Evolutionary conservation across 2,329 filamentous ascomycete species (phyloP), one percentile per base, ranked within the genome.

Genomic region (Neobulgaria alba): DNA sequence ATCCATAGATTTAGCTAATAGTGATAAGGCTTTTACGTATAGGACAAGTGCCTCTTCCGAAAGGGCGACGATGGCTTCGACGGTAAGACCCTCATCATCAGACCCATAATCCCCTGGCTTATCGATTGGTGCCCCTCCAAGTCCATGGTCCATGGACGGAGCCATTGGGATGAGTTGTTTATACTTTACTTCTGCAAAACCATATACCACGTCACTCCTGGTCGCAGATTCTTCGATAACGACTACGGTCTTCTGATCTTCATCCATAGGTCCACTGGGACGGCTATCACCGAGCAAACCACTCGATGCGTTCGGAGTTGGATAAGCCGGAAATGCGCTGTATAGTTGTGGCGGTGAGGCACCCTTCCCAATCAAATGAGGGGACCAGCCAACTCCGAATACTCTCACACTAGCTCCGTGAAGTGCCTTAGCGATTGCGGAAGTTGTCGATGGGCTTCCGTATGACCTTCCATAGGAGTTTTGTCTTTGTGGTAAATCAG

Each of bases 101-200:
- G 66, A 63, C n/a, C 70, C 65, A 3, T 62, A 60, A 15, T 78
- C 74, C 9, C 64, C 61, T 48, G 70, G 57, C 55, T 72, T 69
- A 3, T 82, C 77, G 7, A 67, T 58, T 3, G 67, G 65, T n/a
- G 73, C 62, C 10, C 80, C 78, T 5, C 82, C 80, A 3, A 87
- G 71, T 4, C 77, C 79, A 51, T 83, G 78, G 36, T 85, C 79
- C 50, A 74, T 75, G 0, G 85, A 90, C 1, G 90, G 92, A 1
- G 86, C 79, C 33, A 92, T 67, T 3, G 92, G 92, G 36, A 95
- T 77, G n/a, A 98, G 73, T 62, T 98, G 92, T 63, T 93, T 92
- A 64, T 93, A 95, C 63, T 98, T 98, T 58, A 98, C 90, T 64
- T 98, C 90, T 4, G 92, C 92, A 63, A 98, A 96, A 3, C 90